Evolutionary conservation across 2,329 filamentous ascomycete species (phyloP).

Genomic region (Xylariales sp.): DNA sequence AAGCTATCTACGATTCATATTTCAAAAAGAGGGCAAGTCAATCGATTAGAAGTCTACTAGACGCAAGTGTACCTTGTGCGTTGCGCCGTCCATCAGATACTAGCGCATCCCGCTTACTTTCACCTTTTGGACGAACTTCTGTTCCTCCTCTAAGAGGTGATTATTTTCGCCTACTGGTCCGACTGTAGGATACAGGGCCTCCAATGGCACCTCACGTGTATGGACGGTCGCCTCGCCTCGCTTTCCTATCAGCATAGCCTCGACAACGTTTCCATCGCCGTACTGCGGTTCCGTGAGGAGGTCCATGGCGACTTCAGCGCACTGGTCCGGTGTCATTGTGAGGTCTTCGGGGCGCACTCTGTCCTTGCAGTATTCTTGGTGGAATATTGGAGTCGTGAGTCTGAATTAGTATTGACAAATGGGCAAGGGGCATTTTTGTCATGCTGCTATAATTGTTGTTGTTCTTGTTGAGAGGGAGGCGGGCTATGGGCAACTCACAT

Average conservation of each 20-base stretch:
- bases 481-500: slow-evolving; percentile 17
- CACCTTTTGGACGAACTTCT: too few relatives aligned
- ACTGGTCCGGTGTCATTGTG: slow-evolving; percentile 22
- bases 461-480: too few relatives aligned
- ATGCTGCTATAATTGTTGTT: slow-evolving; percentile 11
- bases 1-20: too few relatives aligned
- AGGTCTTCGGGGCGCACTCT: slow-evolving; percentile 19
- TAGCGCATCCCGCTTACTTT: too few relatives aligned
- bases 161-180: slow-evolving; percentile 11
- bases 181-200: slow-evolving; percentile 5
- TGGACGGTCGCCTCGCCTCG: neutral
- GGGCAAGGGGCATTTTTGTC: too few relatives aligned
- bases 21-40: too few relatives aligned
- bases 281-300: slow-evolving; percentile 10
- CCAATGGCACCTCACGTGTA: slow-evolving; percentile 6
- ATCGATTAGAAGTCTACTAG: too few relatives aligned
- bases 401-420: too few relatives aligned
- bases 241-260: slow-evolving; percentile 3
- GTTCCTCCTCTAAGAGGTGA: too few relatives aligned
- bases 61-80: too few relatives aligned
- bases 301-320: slow-evolving; percentile 25
- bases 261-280: slow-evolving; percentile 9
- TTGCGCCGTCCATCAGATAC: too few relatives aligned
- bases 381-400: slow-evolving; percentile 30
- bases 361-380: slow-evolving; percentile 24